A percentile compares a stretch with the other conserved stretches of the same genome.
Evolutionary conservation across 2,329 filamentous ascomycete species (phyloP).

Genomic region (Cladosporium sp.): DNA sequence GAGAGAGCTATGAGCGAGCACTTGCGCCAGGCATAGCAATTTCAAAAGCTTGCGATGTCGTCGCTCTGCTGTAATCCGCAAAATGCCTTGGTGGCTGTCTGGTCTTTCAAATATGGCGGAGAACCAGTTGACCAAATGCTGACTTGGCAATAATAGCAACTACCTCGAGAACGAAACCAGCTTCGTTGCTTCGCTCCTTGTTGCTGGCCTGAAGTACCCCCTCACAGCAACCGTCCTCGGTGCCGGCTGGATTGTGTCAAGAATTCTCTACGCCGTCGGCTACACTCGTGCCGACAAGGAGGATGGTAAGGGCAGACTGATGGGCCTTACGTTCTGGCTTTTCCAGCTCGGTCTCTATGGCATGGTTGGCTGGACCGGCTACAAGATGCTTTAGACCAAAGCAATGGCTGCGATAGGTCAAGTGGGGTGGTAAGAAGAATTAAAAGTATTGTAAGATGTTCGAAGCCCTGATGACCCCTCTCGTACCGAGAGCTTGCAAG

Average conservation of each 20-base stretch:
- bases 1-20: background rate
- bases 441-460: background rate
- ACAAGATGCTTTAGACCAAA: conserved; percentile 24
- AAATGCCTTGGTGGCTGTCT: background rate
- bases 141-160: conserved; percentile 39
- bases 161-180: conserved; percentile 56
- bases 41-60: background rate
- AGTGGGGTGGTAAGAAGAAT: background rate
- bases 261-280: conserved; percentile 46
- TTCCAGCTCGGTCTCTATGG: conserved; percentile 29
- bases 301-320: conserved; percentile 42
- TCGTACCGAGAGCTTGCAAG: too few species aligned
- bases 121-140: background rate
- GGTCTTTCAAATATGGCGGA: background rate
- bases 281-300: conserved; percentile 39
- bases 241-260: conserved; percentile 47
- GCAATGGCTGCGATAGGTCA: background rate
- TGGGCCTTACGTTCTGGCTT: conserved; percentile 32
- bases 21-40: background rate
- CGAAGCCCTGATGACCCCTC: background rate
- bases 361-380: conserved; percentile 27
- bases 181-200: conserved; percentile 48
- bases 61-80: background rate
- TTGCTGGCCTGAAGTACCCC: conserved; percentile 54
- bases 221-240: conserved; percentile 44